phyloP scores from a whole-genome alignment of 768 basidiomycete species.

The Pleurotus pulmonarius region DNA sequence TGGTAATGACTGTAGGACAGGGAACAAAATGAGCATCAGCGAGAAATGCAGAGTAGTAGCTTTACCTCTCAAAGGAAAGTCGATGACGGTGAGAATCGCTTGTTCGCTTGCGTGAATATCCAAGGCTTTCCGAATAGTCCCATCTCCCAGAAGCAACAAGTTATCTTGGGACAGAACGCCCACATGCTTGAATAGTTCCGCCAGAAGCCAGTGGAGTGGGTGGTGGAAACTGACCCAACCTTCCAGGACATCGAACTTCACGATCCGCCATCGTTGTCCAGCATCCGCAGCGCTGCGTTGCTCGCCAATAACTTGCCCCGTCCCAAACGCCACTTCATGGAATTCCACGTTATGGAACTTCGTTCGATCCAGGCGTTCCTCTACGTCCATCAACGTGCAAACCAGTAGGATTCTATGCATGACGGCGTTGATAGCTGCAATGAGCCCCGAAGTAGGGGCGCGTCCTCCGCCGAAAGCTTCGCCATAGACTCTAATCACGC shows the following conservation, averaged over 20 bases:
- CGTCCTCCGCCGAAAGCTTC: slow-evolving; percentile 66
- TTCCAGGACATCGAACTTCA: slow-evolving; percentile 76
- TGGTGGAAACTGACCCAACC: slow-evolving; percentile 93
- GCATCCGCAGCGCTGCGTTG: neutral
- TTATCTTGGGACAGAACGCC: slow-evolving; percentile 57
- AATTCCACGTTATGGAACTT: slow-evolving; percentile 63
- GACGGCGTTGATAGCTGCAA: slow-evolving; percentile 64
- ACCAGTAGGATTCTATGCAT: slow-evolving; percentile 70
- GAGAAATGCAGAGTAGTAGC: slow-evolving; percentile 18
- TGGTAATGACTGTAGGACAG: slow-evolving; percentile 61
- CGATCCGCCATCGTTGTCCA: slow-evolving; percentile 41
- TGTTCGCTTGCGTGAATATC: slow-evolving; percentile 59
- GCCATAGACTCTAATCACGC: slow-evolving; percentile 87
- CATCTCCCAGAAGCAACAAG: slow-evolving; percentile 47
- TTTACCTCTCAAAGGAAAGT: slow-evolving; percentile 84
- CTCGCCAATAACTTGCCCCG: slow-evolving; percentile 19
- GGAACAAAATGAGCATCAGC: neutral
- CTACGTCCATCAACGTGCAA: slow-evolving; percentile 53
- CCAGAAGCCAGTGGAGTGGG: slow-evolving; percentile 85
- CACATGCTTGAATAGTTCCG: slow-evolving; percentile 84
- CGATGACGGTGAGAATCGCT: slow-evolving; percentile 72
- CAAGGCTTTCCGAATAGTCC: slow-evolving; percentile 59
- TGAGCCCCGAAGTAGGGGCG: slow-evolving; percentile 53
- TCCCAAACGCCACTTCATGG: slow-evolving; percentile 67
- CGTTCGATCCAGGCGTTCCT: slow-evolving; percentile 56